Evolutionary conservation across 495 filamentous ascomycete species (phyloP).

Genomic region (Tetracladium setigerum): DNA sequence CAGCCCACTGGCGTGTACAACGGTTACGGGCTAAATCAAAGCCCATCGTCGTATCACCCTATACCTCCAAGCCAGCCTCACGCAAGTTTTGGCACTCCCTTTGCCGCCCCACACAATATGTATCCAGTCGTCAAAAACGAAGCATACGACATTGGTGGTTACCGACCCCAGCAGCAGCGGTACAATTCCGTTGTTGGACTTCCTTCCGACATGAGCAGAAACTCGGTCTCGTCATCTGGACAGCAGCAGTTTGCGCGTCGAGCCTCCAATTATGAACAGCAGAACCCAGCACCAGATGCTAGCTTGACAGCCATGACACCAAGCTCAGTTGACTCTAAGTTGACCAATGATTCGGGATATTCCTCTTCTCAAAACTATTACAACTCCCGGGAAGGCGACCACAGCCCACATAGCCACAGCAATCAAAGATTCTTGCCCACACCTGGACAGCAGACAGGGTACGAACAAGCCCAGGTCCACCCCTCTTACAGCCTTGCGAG

Average conservation of each 20-base stretch:
- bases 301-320: constrained; percentile 12
- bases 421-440: constrained; percentile 14
- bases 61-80: not conserved
- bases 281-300: constrained; percentile 10
- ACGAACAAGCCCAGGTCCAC: constrained; percentile 5
- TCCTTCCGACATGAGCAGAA: constrained; percentile 6
- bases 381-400: constrained; percentile 9
- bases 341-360: constrained; percentile 18
- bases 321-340: constrained; percentile 11
- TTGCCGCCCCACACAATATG: constrained; percentile 5
- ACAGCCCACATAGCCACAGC: constrained; percentile 7
- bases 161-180: constrained; percentile 9
- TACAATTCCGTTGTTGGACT: constrained; percentile 14
- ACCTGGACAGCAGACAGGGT: constrained; percentile 7
- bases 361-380: constrained; percentile 12
- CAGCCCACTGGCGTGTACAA: constrained; percentile 6
- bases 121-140: constrained; percentile 16
- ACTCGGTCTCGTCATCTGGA: constrained; percentile 7
- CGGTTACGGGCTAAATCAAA: constrained; percentile 8
- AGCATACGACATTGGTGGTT: constrained; percentile 12
- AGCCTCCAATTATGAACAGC: constrained; percentile 12
- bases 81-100: constrained; percentile 7
- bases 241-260: constrained; percentile 11
- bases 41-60: constrained; percentile 4
- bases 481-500: constrained; percentile 8